Base-by-base conservation (phyloP, 2,329 filamentous ascomycete species). In the Arthrobotrys conoides region DNA sequence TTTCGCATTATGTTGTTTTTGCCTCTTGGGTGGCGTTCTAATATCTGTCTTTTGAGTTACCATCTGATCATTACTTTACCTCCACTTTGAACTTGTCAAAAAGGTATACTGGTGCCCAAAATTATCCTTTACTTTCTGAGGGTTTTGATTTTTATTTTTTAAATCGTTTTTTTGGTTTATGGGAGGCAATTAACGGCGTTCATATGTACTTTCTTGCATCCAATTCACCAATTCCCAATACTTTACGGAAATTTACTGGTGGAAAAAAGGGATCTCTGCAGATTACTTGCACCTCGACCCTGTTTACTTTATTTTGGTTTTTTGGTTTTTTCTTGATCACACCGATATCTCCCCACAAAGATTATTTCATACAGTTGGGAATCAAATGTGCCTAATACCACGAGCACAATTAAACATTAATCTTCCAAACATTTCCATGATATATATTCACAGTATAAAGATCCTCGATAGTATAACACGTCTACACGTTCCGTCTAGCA, bases 1-100 rank as follows among this genome's bases (percentile, higher is more conserved):
- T 76, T 76, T 49, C 18, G 53, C 10, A 38, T 59, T 59, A 38
- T 30, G 18, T 57, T 68, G n/a, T 53, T 59, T 36, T 65, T 61
- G 10, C 9, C 59, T 66, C 20, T 44, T 59, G 72, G 72, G 66
- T 41, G 72, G 72, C 65, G 72, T 76, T 76, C 30, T 66, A 10
- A 49, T 27, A n/a, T 46, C 44, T 49, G 36, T 16, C 46, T 55
- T 36, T 51, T 44, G 30, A 22, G 27, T 53, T 67, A 36, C 46
- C 61, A 36, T 24, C 14, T 14, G 12, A 61, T 68, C 51, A 61
- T 51, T 20, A 51, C n/a, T 68, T 14, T 67, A 66, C 44, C n/a
- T 49, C 41, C 14, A 41, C 16, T 18, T 38, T 46, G 53, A 59
- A 36, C 20, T 49, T 48, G 24, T 18, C 16, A 20, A 44, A 30